Base-by-base conservation (phyloP, 23 red algal species). In the Gracilaria domingensis region DNA sequence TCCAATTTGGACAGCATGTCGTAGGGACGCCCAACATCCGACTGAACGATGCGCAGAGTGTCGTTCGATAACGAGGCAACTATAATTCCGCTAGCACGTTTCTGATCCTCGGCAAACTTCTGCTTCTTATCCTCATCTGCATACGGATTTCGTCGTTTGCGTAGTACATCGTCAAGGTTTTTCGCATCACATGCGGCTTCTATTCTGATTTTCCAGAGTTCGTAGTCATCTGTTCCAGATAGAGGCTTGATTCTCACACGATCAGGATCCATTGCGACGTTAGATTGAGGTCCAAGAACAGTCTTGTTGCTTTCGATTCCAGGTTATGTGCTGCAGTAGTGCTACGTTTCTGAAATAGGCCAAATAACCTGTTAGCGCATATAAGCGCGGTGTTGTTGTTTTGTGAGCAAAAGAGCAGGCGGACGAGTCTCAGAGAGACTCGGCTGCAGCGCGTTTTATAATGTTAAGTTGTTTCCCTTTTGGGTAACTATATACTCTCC, bases 31-130 rank as follows among this genome's bases (percentile, higher is more conserved):
- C 73, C 73, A 18, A 78, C 48, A 3, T 78, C 8, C 13, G 73
- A 18, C 37, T 78, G 73, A 25, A 78, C 37, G 23, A 45, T 53
- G 30, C 73, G 73, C 73, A 44, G 50, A 44, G 73, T 53, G 20
- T 78, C 73, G 37, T 78, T 47, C 12, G 34, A 47, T 7, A 45
- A 36, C 42, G 34, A 0, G 0, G 33, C 73, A 53, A 78, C 30
- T 0, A 78, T 47, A 16, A 78, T 18, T 37, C 13, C 35, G 48
- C 30, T 78, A 14, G 37, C 73, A 48, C 50, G 20, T 53, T 78
- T 78, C 20, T 47, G 30, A 17, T 78, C 36, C 4, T 45, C 28
- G 12, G 17, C 36, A 35, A 82, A 82, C 5, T 29, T 35, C 14
- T 38, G 8, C 79, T 24, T 59, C 50, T 12, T 20, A 20, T 78